Base-by-base conservation (phyloP, 2,329 filamentous ascomycete species). In the Alternaria alternata region DNA sequence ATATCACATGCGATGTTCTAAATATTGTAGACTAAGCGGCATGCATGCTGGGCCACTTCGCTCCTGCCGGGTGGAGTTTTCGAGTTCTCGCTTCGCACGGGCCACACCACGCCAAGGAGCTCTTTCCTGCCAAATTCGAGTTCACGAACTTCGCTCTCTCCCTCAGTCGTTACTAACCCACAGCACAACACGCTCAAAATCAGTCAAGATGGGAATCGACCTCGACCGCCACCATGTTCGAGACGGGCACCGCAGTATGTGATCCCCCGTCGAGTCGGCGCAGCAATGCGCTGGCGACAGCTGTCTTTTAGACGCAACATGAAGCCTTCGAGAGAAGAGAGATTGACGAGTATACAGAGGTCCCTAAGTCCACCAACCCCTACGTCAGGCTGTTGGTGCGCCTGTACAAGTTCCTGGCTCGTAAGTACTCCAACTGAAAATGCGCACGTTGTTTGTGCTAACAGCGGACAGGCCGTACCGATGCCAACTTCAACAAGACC, bases 401-500 rank as follows among this genome's bases (percentile, higher is more conserved):
- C 91, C 91, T 97, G 57, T 97, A 97, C 88, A 91, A 92, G 87
- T 97, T 97, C 89, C 86, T 97, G 82, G 90, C 93, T 80, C 92
- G 93, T 96, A 92, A 84, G 90, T 89, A 66, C 66, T 71, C 52
- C 36, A 16, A 22, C 16, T 20, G 32, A 22, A 28, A 52, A 60
- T 59, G 42, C 39, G 48, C 63, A 41, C 54, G 54, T 48, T 56
- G 56, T 53, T 57, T 61, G 59, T 54, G 73, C 75, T 77, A 65
- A 77, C 70, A 54, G 57, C 44, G 39, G 41, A 54, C 76, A 96
- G 92, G 93, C 85, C 94, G 95, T 81, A 99, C 95, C 81, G 95
- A 98, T 83, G 88, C 93, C 71, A 88, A 88, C 85, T 99, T 99
- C 92, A 99, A 99, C 91, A 96, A 97, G 88, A 92, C 95, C 78